A percentile compares a stretch with the other conserved stretches of the same genome.
These are phyloP conservation scores for Pogostemon cablin DNA, from an alignment of 257 asterid species.

Conservation along the genomic window DNA sequence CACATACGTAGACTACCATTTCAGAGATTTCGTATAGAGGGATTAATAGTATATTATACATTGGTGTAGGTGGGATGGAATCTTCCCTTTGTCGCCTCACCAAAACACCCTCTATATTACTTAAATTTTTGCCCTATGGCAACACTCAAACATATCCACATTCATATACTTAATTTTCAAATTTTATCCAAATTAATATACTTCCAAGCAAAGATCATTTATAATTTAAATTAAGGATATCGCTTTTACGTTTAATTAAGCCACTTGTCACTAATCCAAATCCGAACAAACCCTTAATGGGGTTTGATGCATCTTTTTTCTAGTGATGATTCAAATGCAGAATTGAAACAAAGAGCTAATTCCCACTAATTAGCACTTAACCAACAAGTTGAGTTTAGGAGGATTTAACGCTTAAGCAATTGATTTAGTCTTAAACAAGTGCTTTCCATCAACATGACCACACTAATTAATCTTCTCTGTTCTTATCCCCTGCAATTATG, in stretches of 20 bases:
- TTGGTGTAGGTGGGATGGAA: constrained; percentile 38
- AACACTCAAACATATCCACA: constrained; percentile 10
- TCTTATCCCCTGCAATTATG: constrained; percentile 38
- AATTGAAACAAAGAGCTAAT: constrained; percentile 41
- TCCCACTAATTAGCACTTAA: constrained; percentile 39
- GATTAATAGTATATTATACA: neutral
- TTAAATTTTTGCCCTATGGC: constrained; percentile 37
- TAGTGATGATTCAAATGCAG: constrained; percentile 26
- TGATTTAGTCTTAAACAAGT: constrained; percentile 43
- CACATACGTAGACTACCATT: too few relatives aligned
- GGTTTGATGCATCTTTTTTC: constrained; percentile 29
- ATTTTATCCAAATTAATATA: constrained; percentile 30
- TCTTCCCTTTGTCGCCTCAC: constrained; percentile 48
- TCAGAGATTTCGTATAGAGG: too few relatives aligned
- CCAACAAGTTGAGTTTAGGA: constrained; percentile 36
- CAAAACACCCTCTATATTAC: constrained; percentile 23
- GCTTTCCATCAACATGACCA: constrained; percentile 42
- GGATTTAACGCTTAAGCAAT: constrained; percentile 74
- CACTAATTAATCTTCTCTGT: constrained; percentile 18
- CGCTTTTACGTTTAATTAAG: constrained; percentile 44
- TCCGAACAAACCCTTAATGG: constrained; percentile 21
- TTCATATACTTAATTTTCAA: neutral
- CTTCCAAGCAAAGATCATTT: constrained; percentile 65
- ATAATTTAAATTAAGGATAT: constrained; percentile 7
- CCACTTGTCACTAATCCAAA: neutral